These are phyloP conservation scores for Penicillium coprophilum DNA, from an alignment of 495 filamentous ascomycete genomes.

Conservation along the genomic window DNA sequence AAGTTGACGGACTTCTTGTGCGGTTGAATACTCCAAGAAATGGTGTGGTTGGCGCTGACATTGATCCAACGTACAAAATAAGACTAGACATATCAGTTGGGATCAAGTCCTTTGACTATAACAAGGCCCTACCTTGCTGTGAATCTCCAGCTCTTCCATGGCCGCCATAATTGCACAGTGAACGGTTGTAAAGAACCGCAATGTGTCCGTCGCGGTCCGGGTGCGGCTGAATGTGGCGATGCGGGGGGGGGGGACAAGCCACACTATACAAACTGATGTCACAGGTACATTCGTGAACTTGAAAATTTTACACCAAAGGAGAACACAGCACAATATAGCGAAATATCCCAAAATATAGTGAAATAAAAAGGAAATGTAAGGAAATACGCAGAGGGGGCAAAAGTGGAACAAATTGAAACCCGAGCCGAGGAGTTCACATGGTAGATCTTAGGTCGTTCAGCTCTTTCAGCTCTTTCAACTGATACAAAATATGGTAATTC, in stretches of 20 bases:
- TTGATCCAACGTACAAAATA: constrained; percentile 98
- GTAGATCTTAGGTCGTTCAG: neutral
- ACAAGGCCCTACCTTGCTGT: constrained; percentile 73
- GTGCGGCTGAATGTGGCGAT: constrained; percentile 29
- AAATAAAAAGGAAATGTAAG: neutral
- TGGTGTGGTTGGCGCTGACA: constrained; percentile 82
- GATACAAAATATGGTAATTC: neutral
- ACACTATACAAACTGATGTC: constrained; percentile 4
- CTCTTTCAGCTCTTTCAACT: neutral
- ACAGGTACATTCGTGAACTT: neutral
- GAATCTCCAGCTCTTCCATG: constrained; percentile 96
- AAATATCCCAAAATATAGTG: no score
- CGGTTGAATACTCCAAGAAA: constrained; percentile 96
- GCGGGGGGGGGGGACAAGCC: constrained; percentile 10
- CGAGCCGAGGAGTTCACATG: constrained; percentile 23
- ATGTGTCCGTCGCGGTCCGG: constrained; percentile 21
- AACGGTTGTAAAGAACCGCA: constrained; percentile 16
- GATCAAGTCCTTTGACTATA: neutral
- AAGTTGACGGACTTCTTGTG: constrained; percentile 98
- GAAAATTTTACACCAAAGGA: neutral
- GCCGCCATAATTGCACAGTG: constrained; percentile 65
- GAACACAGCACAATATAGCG: no score
- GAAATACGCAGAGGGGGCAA: constrained; percentile 6
- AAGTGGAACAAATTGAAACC: constrained; percentile 15
- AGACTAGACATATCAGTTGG: constrained; percentile 56